phyloP scores from a whole-genome alignment of 495 filamentous ascomycete species.

The Pyrenula massariospora region DNA sequence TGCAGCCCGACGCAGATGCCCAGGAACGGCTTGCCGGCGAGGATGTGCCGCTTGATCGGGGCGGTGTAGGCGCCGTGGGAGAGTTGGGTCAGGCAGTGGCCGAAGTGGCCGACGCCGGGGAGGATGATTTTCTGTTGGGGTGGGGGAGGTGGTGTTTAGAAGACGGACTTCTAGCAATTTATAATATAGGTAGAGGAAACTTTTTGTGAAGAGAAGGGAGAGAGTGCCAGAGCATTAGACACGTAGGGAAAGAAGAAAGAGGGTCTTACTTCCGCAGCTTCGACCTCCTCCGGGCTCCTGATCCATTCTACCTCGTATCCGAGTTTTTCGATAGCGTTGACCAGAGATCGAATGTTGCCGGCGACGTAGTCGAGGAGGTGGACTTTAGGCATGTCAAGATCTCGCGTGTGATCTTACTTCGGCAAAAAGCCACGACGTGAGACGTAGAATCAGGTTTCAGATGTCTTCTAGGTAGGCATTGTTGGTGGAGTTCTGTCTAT shows the following conservation, averaged over 20 bases:
- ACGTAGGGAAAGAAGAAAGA: neutral
- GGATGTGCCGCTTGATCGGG: conserved; percentile 68
- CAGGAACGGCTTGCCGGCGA: conserved; percentile 89
- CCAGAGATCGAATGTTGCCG: conserved; percentile 87
- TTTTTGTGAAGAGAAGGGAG: neutral
- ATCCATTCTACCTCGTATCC: conserved; percentile 94
- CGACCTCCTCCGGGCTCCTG: conserved; percentile 68
- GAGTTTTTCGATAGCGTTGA: conserved; percentile 91
- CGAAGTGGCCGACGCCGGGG: conserved; percentile 94
- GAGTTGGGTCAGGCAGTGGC: conserved; percentile 82
- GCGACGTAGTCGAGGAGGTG: conserved; percentile 80
- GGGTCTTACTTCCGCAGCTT: conserved; percentile 64
- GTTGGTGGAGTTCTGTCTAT: too few relatives aligned
- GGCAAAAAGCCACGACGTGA: too few relatives aligned
- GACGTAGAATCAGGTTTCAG: too few relatives aligned
- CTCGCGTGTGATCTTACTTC: too few relatives aligned
- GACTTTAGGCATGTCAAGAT: conserved; percentile 78
- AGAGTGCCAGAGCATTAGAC: neutral
- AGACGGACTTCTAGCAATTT: neutral
- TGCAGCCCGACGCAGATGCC: conserved; percentile 94
- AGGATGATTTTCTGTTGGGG: conserved; percentile 67
- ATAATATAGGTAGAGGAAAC: neutral
- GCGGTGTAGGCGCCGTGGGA: conserved; percentile 66
- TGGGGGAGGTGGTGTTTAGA: neutral
- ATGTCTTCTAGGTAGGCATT: too few relatives aligned